These are phyloP conservation scores for Diaporthe eres DNA, from an alignment of 2,329 filamentous ascomycete genomes.

Conservation along the genomic window DNA sequence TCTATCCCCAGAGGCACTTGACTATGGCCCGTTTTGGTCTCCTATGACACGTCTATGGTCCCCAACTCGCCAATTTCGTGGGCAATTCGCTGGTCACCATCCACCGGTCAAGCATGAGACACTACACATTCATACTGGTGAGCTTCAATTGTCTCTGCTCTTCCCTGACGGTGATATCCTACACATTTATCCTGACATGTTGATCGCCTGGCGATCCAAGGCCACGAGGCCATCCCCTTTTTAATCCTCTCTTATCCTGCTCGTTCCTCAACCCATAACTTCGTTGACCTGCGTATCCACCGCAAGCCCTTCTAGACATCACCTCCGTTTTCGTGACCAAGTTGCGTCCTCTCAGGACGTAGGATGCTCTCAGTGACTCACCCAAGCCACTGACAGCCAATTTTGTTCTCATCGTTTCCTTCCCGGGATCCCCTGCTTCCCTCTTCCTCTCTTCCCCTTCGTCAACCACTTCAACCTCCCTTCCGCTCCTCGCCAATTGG, in stretches of 20 bases:
- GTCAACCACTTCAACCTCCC: constrained; percentile 27
- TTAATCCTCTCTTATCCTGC: not conserved
- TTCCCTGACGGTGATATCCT: not conserved
- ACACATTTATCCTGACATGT: constrained; percentile 24
- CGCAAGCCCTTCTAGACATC: not conserved
- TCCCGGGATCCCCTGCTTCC: not conserved
- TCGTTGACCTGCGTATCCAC: constrained; percentile 12
- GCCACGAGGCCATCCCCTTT: not conserved
- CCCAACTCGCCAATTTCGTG: too few relatives aligned
- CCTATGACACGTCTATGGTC: not conserved
- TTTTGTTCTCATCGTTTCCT: not conserved
- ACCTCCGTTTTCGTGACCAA: constrained; percentile 8
- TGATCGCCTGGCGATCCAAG: not conserved
- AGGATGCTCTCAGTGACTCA: not conserved
- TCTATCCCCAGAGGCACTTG: not conserved
- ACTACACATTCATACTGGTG: not conserved
- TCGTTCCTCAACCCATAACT: not conserved
- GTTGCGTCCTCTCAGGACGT: not conserved
- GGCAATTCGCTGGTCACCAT: not conserved
- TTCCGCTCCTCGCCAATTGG: constrained; percentile 36
- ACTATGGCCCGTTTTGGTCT: not conserved
- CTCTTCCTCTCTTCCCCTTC: not conserved
- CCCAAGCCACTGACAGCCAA: not conserved
- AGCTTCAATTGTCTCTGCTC: constrained; percentile 12
- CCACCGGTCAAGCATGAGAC: not conserved